Conservation (phyloP, 192 early-diverging fungal genomes). For the Backusella parvicylindrica region DNA sequence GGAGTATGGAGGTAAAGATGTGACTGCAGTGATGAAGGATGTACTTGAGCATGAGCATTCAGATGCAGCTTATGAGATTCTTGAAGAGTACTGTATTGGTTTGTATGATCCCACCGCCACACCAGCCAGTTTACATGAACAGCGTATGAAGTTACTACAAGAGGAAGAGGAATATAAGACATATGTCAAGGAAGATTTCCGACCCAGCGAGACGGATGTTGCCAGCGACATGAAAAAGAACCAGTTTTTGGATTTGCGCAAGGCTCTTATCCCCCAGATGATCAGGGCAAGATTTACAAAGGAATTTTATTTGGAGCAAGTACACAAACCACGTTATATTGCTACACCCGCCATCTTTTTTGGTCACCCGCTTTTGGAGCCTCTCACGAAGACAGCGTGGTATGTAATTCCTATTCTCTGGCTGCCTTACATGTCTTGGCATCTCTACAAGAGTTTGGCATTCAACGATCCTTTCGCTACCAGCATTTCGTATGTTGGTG, state of each 20-base stretch:
- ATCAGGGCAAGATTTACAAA: conserved; percentile 67
- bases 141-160: conserved; percentile 19
- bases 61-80: conserved; percentile 81
- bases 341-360: conserved; percentile 81
- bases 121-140: conserved; percentile 10
- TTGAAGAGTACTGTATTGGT: conserved; percentile 83
- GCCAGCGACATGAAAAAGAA: conserved; percentile 46
- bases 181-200: conserved; percentile 35
- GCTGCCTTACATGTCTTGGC: conserved; percentile 68
- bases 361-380: conserved; percentile 71
- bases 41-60: conserved; percentile 73
- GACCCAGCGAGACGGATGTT: conserved; percentile 45
- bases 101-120: conserved; percentile 10
- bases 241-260: conserved; percentile 77
- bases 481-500: conserved; percentile 55
- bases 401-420: conserved; percentile 85
- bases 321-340: conserved; percentile 86
- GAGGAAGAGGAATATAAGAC: conserved; percentile 31
- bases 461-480: conserved; percentile 37
- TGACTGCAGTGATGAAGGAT: conserved; percentile 79
- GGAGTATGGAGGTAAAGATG: conserved; percentile 85
- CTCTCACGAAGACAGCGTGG: conserved; percentile 91
- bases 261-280: conserved; percentile 84
- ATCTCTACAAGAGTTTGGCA: conserved; percentile 28
- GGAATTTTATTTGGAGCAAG: conserved; percentile 84